These are phyloP conservation scores for Meira nashicola DNA, from an alignment of 1,284 basidiomycete genomes.

Conservation along the genomic window DNA sequence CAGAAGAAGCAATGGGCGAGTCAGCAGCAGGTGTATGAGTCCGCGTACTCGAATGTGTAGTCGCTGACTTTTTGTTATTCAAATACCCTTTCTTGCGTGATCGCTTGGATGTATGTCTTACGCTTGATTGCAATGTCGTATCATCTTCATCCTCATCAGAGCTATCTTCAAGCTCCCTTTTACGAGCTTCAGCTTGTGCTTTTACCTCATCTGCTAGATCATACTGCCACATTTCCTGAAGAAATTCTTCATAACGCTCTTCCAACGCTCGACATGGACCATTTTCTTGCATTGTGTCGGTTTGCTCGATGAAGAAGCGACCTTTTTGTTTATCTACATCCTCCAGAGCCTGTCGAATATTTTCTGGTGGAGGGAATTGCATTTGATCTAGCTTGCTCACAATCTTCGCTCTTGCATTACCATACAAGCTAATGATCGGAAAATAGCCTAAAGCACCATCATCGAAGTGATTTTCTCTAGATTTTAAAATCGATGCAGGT, in stretches of 20 bases:
- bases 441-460: conserved; percentile 95
- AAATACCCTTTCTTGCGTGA: neutral
- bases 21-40: too few relatives aligned
- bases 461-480: conserved; percentile 71
- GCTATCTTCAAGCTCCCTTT: neutral
- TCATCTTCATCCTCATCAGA: neutral
- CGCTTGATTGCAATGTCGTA: too few relatives aligned
- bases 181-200: neutral
- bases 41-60: neutral
- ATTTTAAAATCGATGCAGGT: conserved; percentile 26
- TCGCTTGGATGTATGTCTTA: too few relatives aligned
- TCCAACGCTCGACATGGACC: conserved; percentile 23
- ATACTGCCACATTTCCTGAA: conserved; percentile 29
- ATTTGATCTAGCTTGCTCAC: conserved; percentile 77
- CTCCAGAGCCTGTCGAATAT: conserved; percentile 23
- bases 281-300: neutral
- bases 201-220: conserved; percentile 35
- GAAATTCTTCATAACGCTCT: conserved; percentile 31
- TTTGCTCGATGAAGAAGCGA: conserved; percentile 11
- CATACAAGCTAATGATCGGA: conserved; percentile 87
- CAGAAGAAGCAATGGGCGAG: too few relatives aligned
- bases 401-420: conserved; percentile 74
- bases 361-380: conserved; percentile 63
- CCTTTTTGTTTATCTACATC: neutral
- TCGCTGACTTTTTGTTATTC: neutral